Base-by-base conservation (phyloP, 768 basidiomycete species). In the Boletus huronensis region DNA sequence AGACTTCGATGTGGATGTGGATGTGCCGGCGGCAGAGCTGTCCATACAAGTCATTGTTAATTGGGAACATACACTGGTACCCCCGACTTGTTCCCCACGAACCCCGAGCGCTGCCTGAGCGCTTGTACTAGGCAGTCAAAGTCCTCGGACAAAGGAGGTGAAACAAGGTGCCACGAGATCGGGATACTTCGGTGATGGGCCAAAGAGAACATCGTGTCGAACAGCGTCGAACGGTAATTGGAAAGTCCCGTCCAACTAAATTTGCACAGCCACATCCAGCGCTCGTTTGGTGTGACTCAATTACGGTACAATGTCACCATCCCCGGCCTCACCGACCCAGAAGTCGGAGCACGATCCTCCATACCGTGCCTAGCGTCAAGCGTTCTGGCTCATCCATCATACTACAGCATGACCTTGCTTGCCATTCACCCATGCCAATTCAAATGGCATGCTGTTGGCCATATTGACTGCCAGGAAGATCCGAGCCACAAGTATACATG, bases 371-470 rank as follows among this genome's bases (percentile, higher is more conserved):
- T 19, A 21, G 38, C 14, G 14, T 39, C 38, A 40, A 29, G 32
- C 13, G 23, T 19, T n/a, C 25, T 6, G 19, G 35, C 43, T 32
- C 35, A 39, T 25, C 19, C 17, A 6, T 31, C 17, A 25, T 29
- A 55, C 50, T 29, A 55, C 50, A 57, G 54, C 58, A 43, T 56
- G 57, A n/a, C 36, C 10, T 38, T 26, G 47, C 43, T 32, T 25
- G 43, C 47, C 40, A 40, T 9, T 34, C 41, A 34, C 28, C n/a
- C 51, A 45, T 53, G 41, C 60, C 58, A 56, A 63, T 60, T 66
- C 43, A 52, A 65, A 50, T 53, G 41, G 11, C 39, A 48, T 25
- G 36, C 31, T 36, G 36, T 60, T 39, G 34, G 29, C 34, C 31
- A 25, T 21, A 21, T 26, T n/a, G 23, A n/a, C 5, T 26, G 36